Percentiles rank a stretch among this genome's conserved stretches.
phyloP scores from a whole-genome alignment of 371 early-diverging fungal genomes.

The Mucor piriformis region DNA sequence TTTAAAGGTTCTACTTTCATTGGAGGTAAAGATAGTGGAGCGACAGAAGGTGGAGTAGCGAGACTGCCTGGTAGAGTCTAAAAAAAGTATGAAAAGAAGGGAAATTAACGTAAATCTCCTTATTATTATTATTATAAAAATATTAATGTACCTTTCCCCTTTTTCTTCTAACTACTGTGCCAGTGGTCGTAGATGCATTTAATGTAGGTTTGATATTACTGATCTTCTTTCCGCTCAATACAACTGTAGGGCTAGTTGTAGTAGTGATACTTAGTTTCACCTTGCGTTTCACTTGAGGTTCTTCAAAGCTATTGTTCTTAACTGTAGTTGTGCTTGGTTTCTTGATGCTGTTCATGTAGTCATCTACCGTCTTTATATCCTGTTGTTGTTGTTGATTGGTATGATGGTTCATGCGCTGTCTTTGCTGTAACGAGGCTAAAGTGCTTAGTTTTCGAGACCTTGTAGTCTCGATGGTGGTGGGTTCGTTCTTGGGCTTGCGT shows the following conservation, averaged over 20 bases:
- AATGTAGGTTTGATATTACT: neutral
- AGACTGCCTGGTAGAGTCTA: slow-evolving; percentile 53
- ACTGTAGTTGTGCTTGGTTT: slow-evolving; percentile 12
- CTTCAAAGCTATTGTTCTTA: slow-evolving; percentile 4
- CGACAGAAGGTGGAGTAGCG: slow-evolving; percentile 37
- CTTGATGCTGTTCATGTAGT: slow-evolving; percentile 20
- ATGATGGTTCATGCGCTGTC: slow-evolving; percentile 8
- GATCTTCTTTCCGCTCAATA: neutral
- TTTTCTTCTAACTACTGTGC: slow-evolving; percentile 27
- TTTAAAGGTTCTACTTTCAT: slow-evolving; percentile 51
- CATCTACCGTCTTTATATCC: slow-evolving; percentile 12
- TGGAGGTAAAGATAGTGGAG: slow-evolving; percentile 47
- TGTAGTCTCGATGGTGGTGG: neutral
- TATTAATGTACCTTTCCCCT: slow-evolving; percentile 47
- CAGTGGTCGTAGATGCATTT: neutral
- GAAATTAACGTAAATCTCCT: neutral
- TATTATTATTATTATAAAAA: slow-evolving; percentile 4
- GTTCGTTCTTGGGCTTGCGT: slow-evolving; percentile 11
- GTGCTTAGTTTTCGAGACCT: slow-evolving; percentile 15
- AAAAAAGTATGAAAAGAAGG: neutral
- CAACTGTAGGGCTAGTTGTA: slow-evolving; percentile 8
- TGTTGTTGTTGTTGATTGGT: neutral
- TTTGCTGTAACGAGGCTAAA: slow-evolving; percentile 19
- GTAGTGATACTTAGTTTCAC: slow-evolving; percentile 30
- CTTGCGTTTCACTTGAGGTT: slow-evolving; percentile 10